Evolutionary conservation across 176 grass and related monocot species (phyloP).

Genomic region (Oryza nivara): DNA sequence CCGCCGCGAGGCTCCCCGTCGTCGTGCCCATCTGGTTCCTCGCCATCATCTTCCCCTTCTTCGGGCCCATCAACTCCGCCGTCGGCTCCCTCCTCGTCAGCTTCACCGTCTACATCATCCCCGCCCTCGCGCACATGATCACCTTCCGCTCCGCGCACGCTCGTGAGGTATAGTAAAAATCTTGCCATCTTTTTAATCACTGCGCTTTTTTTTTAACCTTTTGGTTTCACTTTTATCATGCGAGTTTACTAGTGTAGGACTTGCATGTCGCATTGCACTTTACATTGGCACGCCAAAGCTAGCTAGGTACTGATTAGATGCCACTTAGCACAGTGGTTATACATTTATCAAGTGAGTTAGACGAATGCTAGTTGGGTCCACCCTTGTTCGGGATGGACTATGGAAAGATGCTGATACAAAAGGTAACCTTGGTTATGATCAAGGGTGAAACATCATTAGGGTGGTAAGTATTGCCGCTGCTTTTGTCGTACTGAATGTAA

Average conservation of each 20-base stretch:
- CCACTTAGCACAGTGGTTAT: conserved; percentile 26
- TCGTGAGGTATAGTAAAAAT: conserved; percentile 60
- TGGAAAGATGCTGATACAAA: conserved; percentile 21
- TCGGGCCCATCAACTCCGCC: conserved; percentile 98
- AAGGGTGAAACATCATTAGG: conserved; percentile 32
- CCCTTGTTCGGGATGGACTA: neutral
- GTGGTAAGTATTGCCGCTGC: conserved; percentile 3
- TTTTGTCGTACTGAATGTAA: conserved; percentile 1
- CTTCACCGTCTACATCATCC: conserved; percentile 99
- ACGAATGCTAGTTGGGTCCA: neutral
- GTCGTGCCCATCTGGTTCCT: conserved; percentile 99
- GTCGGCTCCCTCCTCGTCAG: conserved; percentile 89
- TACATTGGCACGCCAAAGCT: conserved; percentile 26
- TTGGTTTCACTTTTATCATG: neutral
- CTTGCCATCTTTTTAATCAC: too few relatives aligned
- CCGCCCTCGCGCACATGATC: conserved; percentile 86
- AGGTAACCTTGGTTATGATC: conserved; percentile 23
- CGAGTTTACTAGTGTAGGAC: conserved; percentile 5
- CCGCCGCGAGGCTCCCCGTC: conserved; percentile 83
- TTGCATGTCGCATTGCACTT: neutral
- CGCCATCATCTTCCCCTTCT: conserved; percentile 97
- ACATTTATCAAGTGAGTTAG: conserved; percentile 10
- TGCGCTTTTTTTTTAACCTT: neutral
- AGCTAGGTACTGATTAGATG: conserved; percentile 10
- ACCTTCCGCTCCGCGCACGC: conserved; percentile 82